Evolutionary conservation across 75 land plant species (phyloP).

Genomic region (Selaginella moellendorffii): DNA sequence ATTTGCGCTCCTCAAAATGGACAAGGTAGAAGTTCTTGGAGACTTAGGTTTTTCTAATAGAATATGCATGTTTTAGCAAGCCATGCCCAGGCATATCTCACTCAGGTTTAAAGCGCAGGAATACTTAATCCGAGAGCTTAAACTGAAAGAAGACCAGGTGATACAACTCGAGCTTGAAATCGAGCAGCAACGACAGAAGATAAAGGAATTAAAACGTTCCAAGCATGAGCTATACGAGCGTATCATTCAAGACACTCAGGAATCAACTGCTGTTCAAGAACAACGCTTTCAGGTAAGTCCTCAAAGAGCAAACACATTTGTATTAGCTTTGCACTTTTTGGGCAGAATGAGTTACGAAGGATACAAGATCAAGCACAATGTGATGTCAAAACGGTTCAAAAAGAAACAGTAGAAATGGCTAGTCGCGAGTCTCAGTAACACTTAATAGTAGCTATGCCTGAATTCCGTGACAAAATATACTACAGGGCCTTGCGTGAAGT

Average conservation of each 20-base stretch:
- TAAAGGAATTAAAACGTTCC: conserved; percentile 17
- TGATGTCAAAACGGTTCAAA: conserved; percentile 15
- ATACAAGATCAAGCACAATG: conserved; percentile 12
- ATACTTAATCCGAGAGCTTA: conserved; percentile 21
- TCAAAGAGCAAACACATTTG: background rate
- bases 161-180: conserved; percentile 15
- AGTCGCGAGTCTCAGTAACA: conserved; percentile 17
- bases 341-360: conserved; percentile 15
- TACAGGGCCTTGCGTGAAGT: conserved; percentile 20
- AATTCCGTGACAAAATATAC: background rate
- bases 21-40: conserved; percentile 15
- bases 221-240: conserved; percentile 11
- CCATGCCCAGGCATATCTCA: too few species aligned
- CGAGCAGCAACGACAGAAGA: conserved; percentile 16
- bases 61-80: too few species aligned
- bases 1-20: conserved; percentile 22
- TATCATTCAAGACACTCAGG: conserved; percentile 12
- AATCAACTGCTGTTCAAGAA: conserved; percentile 20
- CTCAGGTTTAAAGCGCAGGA: conserved; percentile 9
- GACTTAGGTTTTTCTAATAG: too few species aligned
- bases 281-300: conserved; percentile 16
- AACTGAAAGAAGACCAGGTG: conserved; percentile 12
- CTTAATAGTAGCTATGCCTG: background rate
- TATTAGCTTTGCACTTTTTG: background rate
- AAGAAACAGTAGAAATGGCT: conserved; percentile 12